Conservation (phyloP, 1,284 basidiomycete genomes). For the Golubevia sp. region DNA sequence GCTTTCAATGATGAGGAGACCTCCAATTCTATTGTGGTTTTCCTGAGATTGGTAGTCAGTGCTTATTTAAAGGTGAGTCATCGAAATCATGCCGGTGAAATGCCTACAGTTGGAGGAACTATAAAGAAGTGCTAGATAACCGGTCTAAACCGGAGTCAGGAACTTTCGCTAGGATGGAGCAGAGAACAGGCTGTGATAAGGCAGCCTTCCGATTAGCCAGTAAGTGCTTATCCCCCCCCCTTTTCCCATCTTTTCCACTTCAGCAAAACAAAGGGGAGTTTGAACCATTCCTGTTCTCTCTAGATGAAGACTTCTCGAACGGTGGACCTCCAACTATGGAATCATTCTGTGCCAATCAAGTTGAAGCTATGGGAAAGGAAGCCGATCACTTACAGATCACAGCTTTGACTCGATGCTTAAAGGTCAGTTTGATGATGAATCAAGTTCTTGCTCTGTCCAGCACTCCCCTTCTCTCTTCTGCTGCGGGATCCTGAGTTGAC, state of each 20-base stretch:
- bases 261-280: constrained; percentile 39
- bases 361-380: constrained; percentile 52
- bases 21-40: constrained; percentile 49
- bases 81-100: too few species aligned
- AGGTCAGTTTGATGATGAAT: background rate
- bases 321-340: constrained; percentile 28
- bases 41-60: constrained; percentile 32
- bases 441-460: background rate
- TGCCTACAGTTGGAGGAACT: too few species aligned
- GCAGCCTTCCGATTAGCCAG: too few species aligned
- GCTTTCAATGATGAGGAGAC: constrained; percentile 48
- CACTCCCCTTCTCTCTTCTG: background rate
- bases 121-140: background rate
- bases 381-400: constrained; percentile 55
- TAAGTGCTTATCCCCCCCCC: background rate
- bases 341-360: constrained; percentile 37
- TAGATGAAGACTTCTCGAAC: constrained; percentile 11
- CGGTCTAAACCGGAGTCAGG: too few species aligned
- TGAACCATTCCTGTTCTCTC: constrained; percentile 38
- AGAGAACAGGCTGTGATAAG: too few species aligned
- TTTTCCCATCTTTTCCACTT: background rate
- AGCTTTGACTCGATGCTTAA: constrained; percentile 8
- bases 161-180: too few species aligned
- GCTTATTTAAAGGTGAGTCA: constrained; percentile 38
- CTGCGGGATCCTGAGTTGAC: constrained; percentile 10